Base-by-base conservation (phyloP, 305 asterid genomes). In the Fraxinus sp. region DNA sequence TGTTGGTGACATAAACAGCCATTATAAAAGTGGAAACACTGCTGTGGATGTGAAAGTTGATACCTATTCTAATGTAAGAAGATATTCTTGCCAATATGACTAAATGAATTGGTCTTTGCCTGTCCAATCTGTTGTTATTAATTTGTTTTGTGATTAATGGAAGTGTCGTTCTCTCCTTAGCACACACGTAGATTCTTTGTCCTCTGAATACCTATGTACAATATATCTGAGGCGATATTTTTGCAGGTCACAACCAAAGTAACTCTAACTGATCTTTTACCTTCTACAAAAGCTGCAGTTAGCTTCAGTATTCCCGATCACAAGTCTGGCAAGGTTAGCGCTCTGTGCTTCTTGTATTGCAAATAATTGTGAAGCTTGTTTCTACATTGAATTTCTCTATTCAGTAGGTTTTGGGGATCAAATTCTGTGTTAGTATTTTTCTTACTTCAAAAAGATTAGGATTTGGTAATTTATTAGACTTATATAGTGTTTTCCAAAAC, bases 301-400 rank as follows among this genome's bases (percentile, higher is more conserved):
- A 89, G 98, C 88, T 94, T 94, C 90, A 89, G 68, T 77, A 85
- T 94, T 77, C 98, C 98, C 55, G 97, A 94, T 85, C 88, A 93
- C 91, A 94, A 93, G 89, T 92, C 98, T 16, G 93, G 97, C 75
- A 94, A 94, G 98, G 98, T 94, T 82, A 77, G 83, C 10, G 3
- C 36, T 71, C 66, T 84, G 10, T 64, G 28, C 64, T 82, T 79
- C 41, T 18, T 83, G 80, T 68, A 76, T 36, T 46, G 55, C 79
- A 32, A 32, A 26, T 11, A 64, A 36, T 22, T 39, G 10, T 24
- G 11, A 59, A 77, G 11, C 71, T 66, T 36, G 16, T 41, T 72
- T 20, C 35, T 7, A 41, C 43, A 3, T 72, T 52, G 24, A 77
- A 26, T 37, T 43, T 32, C 8, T 83, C n/a, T 28, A 35, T 30